These are phyloP conservation scores for Skeletonema marinoi DNA, from an alignment of 108 stramenopile species.

Conservation along the genomic window DNA sequence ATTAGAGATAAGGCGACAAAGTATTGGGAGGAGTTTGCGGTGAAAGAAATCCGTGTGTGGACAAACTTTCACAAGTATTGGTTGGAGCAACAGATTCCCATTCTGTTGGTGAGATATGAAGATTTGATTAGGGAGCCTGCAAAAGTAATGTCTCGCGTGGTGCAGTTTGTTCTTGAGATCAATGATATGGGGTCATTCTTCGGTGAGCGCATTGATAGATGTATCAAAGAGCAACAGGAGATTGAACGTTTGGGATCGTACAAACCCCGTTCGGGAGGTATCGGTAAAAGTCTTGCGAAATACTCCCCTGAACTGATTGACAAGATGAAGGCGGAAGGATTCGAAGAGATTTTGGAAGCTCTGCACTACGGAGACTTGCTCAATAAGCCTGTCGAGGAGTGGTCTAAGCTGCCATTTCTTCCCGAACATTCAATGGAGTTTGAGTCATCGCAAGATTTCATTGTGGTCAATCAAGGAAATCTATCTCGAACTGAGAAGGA, in stretches of 20 bases:
- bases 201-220: slow-evolving; percentile 54
- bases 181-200: slow-evolving; percentile 65
- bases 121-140: slow-evolving; percentile 63
- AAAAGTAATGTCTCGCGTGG: slow-evolving; percentile 57
- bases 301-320: slow-evolving; percentile 60
- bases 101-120: slow-evolving; percentile 69
- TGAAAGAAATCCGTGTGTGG: slow-evolving; percentile 73
- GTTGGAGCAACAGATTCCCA: slow-evolving; percentile 59
- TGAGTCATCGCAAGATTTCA: not conserved
- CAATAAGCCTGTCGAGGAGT: slow-evolving; percentile 45
- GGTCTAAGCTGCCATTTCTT: slow-evolving; percentile 51
- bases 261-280: slow-evolving; percentile 73
- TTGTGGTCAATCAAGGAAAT: slow-evolving; percentile 15
- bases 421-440: slow-evolving; percentile 37
- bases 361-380: slow-evolving; percentile 62
- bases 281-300: slow-evolving; percentile 60
- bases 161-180: slow-evolving; percentile 63
- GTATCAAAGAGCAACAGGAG: slow-evolving; percentile 58
- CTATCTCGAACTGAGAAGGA: slow-evolving; percentile 20
- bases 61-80: slow-evolving; percentile 69
- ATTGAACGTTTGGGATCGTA: slow-evolving; percentile 71
- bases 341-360: slow-evolving; percentile 32
- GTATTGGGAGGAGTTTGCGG: slow-evolving; percentile 61
- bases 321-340: slow-evolving; percentile 46
- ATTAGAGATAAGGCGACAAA: slow-evolving; percentile 45